Base-by-base conservation (phyloP, 352 stramenopile species). In the Halophytophthora batemanensis region DNA sequence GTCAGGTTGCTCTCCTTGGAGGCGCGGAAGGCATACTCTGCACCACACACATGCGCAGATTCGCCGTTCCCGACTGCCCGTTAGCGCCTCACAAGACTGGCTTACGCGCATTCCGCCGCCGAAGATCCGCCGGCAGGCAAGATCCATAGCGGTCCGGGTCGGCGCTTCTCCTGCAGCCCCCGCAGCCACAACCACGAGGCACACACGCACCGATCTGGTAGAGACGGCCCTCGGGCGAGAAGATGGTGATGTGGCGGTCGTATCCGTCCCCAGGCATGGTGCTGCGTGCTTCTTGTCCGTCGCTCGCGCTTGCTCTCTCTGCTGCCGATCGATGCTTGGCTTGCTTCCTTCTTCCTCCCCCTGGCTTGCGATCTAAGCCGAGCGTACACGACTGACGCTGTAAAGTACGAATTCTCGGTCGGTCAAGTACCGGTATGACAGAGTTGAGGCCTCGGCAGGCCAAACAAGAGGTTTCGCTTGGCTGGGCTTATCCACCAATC, bases 1-100 rank as follows among this genome's bases (percentile, higher is more conserved):
- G 97, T 99, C 25, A 98, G 73, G 21, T 93, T 97, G 53, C 76
- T 86, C 53, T 88, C 82, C 54, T 95, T 91, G 13, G 96, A 95
- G n/a, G 93, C 94, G 53, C 98, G 98, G 77, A 99, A 99, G 42
- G 96, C 96, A 80, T 99, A 99, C 71, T 99, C 97, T 96, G 48
- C 17, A 39, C 14, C 19, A 34, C 25, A 53, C 66, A 21, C 58
- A n/a, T n/a, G n/a, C n/a, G n/a, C n/a, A n/a, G n/a, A n/a, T n/a
- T n/a, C n/a, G 78, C 69, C 69, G 53, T 95, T 97, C 74, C 98
- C 93, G 66, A 98, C 98, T 46, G 98, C 77, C 22, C 88, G 77
- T 45, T 4, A 10, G 7, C 21, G 29, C 8, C 18, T 35, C 35
- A 33, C 2, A 15, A 19, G 6, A 13, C 10, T 47, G 35, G 22